These are phyloP conservation scores for Yarrowia galli DNA, from an alignment of 1,139 yeast genomes.

Conservation along the genomic window DNA sequence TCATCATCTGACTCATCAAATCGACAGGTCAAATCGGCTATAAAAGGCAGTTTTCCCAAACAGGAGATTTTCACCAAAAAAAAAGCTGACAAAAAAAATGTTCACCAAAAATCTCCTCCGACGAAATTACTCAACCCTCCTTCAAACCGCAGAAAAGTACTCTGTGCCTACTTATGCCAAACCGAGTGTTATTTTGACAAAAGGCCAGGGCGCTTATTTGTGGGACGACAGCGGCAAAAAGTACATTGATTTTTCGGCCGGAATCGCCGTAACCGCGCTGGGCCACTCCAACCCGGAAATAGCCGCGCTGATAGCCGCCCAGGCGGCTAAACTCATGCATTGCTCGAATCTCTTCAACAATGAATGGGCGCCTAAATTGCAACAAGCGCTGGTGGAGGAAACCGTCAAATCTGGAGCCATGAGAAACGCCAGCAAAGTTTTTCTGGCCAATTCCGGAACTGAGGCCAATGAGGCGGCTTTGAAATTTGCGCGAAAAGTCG, in stretches of 20 bases:
- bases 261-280: slow-evolving; percentile 94
- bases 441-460: slow-evolving; percentile 90
- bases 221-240: slow-evolving; percentile 81
- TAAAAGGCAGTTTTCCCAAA: too few relatives aligned
- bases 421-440: slow-evolving; percentile 81
- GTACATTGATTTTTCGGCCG: slow-evolving; percentile 91
- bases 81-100: too few relatives aligned
- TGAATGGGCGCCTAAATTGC: slow-evolving; percentile 80
- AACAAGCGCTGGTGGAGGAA: slow-evolving; percentile 70
- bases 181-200: slow-evolving; percentile 35
- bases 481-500: slow-evolving; percentile 91
- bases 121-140: slow-evolving; percentile 25
- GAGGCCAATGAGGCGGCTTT: slow-evolving; percentile 98
- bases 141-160: slow-evolving; percentile 27
- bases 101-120: not conserved
- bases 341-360: slow-evolving; percentile 87
- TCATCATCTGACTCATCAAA: too few relatives aligned
- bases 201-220: slow-evolving; percentile 73
- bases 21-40: too few relatives aligned
- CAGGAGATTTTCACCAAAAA: too few relatives aligned
- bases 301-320: slow-evolving; percentile 72
- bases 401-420: slow-evolving; percentile 80
- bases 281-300: slow-evolving; percentile 86
- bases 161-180: slow-evolving; percentile 34
- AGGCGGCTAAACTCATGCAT: slow-evolving; percentile 76